Base-by-base conservation (phyloP, 2,329 filamentous ascomycete species). In the Pseudonectria buxi region DNA sequence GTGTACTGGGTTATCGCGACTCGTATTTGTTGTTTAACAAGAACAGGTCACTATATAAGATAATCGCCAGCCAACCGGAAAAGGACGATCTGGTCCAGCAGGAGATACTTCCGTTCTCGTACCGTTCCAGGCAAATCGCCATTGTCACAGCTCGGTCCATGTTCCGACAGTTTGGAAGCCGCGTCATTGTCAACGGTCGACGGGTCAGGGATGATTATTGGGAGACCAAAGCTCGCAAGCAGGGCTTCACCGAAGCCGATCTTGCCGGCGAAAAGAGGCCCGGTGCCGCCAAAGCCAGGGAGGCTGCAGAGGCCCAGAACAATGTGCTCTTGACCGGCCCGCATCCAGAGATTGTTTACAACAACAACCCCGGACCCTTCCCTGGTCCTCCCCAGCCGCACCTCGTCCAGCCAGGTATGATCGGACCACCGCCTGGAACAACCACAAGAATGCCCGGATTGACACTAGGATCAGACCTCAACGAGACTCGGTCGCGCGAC, bases 11-110 rank as follows among this genome's bases (percentile, higher is more conserved):
- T 30, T 98, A 98, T 59, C 78, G 92, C 42, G 92, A 98, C 61
- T 95, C 89, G n/a, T 98, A 98, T 59, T 72, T 98, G 25, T 69
- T 98, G 12, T 98, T 98, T 70, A 96, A 96, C 74, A 95, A 96
- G 68, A 96, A 98, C 61, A 76, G 90, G 47, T 96, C 92, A 3
- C 70, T 98, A 7, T 94, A 78, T 72, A 98, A 98, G 65, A 98
- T 98, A 56, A 98, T 98, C 53, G 90, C 90, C 38, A 94, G 84
- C 43, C 90, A 96, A 59, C 71, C 83, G 18, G 92, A 98, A 59
- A 98, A 98, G 70, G 92, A 98, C 59, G 88, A 96, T 54, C 71
- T 98, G 12, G 95, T 98, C 32, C 74, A 81, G 45, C 89, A 96
- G 65, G 92, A 96, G 54, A 94, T 96, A 39, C 69, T 98, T 14